Evolutionary conservation across 495 filamentous ascomycete genomes (phyloP).

Genomic region (Bombardia bombarda): DNA sequence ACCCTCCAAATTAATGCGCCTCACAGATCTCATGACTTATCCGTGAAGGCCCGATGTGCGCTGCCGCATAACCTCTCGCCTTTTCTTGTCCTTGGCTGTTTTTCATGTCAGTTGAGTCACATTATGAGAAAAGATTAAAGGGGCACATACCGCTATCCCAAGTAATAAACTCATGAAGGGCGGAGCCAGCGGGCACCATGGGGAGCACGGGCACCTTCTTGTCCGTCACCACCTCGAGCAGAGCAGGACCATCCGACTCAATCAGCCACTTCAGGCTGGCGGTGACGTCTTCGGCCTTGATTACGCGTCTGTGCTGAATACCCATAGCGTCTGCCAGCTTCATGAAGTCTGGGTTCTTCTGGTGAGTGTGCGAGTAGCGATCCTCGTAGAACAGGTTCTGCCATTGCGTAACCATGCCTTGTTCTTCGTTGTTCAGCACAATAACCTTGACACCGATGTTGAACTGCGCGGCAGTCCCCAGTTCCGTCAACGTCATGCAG

Average conservation of each 20-base stretch:
- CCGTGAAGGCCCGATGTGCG: constrained; percentile 51
- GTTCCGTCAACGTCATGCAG: constrained; percentile 88
- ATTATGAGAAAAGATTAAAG: constrained; percentile 2
- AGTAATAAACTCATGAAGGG: constrained; percentile 85
- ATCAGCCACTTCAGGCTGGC: constrained; percentile 84
- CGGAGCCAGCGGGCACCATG: constrained; percentile 87
- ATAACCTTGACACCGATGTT: constrained; percentile 90
- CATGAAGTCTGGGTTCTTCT: constrained; percentile 81
- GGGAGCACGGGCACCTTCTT: constrained; percentile 98
- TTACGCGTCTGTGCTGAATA: constrained; percentile 56
- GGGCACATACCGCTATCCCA: constrained; percentile 67
- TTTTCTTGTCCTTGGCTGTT: constrained; percentile 65
- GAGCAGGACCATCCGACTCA: constrained; percentile 66
- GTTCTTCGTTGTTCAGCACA: constrained; percentile 91
- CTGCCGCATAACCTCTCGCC: constrained; percentile 63
- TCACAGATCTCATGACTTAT: constrained; percentile 14
- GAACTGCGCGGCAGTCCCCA: constrained; percentile 85
- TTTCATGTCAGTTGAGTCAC: constrained; percentile 21
- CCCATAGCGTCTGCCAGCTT: constrained; percentile 82
- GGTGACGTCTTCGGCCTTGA: constrained; percentile 62
- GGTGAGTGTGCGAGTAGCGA: constrained; percentile 85
- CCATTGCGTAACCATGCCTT: constrained; percentile 97
- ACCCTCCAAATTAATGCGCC: background rate
- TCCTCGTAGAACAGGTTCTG: constrained; percentile 91
- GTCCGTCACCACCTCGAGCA: constrained; percentile 55